Evolutionary conservation across 2,329 filamentous ascomycete genomes (phyloP).

Genomic region (Colletotrichum tofieldiae): DNA sequence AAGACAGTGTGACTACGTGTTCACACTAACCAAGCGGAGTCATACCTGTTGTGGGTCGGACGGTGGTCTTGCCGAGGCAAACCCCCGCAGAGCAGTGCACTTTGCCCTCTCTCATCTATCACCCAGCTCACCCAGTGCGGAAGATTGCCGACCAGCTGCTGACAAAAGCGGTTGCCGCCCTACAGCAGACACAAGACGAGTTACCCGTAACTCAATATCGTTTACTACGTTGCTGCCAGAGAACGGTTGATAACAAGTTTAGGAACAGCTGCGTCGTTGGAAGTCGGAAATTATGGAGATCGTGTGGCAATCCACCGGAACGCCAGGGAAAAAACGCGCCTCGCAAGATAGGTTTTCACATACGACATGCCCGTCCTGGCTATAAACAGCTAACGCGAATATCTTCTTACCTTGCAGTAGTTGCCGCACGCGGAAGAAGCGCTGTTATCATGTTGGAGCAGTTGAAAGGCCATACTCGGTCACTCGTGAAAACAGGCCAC

Average conservation of each 20-base stretch:
- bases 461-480: not conserved
- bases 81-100: not conserved
- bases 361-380: no score
- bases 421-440: slow-evolving; percentile 45
- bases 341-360: slow-evolving; percentile 5
- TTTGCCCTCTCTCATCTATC: not conserved
- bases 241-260: not conserved
- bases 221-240: not conserved
- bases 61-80: not conserved
- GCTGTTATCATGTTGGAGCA: slow-evolving; percentile 41
- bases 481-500: not conserved
- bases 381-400: not conserved
- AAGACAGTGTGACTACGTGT: no score
- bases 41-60: not conserved
- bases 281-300: not conserved
- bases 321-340: not conserved
- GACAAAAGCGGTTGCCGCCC: not conserved
- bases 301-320: slow-evolving; percentile 8
- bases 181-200: not conserved
- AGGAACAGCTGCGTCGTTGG: not conserved
- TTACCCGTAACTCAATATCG: not conserved
- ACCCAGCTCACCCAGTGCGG: not conserved
- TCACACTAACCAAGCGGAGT: not conserved
- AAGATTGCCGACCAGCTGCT: not conserved
- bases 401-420: slow-evolving; percentile 35